Conservation (phyloP, 164 flowering plant species). For the Sedum album region DNA sequence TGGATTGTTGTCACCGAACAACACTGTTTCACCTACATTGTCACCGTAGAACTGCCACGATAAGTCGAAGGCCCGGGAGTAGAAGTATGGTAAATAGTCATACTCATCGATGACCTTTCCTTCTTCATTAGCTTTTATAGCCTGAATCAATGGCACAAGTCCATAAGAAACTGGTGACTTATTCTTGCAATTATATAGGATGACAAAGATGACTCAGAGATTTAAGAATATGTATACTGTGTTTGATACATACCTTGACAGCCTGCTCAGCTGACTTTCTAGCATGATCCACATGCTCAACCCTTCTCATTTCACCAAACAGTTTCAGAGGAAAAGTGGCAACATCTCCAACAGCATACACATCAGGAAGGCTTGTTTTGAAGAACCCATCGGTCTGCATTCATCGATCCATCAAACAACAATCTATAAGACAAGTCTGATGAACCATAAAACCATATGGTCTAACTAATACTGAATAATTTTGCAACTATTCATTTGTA, state of each 20-base stretch:
- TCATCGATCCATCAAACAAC: no score
- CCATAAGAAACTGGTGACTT: no score
- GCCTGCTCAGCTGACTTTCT: constrained; percentile 98
- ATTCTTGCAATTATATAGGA: no score
- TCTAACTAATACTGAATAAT: no score
- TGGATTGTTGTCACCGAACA: constrained; percentile 80
- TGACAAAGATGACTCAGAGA: no score
- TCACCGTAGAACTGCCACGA: constrained; percentile 99
- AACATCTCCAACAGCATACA: constrained; percentile 96
- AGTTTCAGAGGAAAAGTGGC: constrained; percentile 92
- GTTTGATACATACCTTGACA: constrained; percentile 54
- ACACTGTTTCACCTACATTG: constrained; percentile 83
- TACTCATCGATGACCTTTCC: no score
- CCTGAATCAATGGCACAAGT: no score
- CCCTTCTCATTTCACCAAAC: constrained; percentile 77
- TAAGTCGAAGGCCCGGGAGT: constrained; percentile 80
- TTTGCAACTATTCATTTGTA: no score
- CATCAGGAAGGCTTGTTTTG: constrained; percentile 75
- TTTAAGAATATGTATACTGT: neutral
- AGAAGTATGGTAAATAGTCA: constrained; percentile 70
- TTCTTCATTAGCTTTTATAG: neutral
- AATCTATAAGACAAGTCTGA: no score
- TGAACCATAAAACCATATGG: neutral
- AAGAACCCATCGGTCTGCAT: constrained; percentile 27
- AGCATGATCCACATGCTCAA: constrained; percentile 97